These are phyloP conservation scores for Neofusicoccum cordaticola DNA, from an alignment of 2,329 filamentous ascomycete species.

Conservation along the genomic window DNA sequence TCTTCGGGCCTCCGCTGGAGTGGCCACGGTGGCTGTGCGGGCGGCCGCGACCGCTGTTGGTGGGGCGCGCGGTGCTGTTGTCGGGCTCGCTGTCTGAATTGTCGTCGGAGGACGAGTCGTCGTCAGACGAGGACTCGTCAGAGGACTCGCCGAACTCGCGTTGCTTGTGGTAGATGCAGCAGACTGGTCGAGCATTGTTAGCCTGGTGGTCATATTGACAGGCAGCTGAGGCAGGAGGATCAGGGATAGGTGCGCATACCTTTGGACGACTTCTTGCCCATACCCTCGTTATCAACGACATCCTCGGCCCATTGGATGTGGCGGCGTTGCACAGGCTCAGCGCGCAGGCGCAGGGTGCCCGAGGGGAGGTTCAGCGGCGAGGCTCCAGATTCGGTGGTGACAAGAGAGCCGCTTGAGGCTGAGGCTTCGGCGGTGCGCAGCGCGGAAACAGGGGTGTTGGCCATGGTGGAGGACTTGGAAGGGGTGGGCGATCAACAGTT, in stretches of 20 bases:
- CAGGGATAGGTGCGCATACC: constrained; percentile 51
- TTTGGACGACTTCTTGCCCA: constrained; percentile 93
- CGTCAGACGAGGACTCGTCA: constrained; percentile 73
- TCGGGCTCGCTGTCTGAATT: constrained; percentile 56
- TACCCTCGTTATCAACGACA: constrained; percentile 91
- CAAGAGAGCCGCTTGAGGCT: constrained; percentile 24
- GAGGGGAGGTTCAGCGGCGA: constrained; percentile 32
- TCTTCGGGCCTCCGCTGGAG: constrained; percentile 35
- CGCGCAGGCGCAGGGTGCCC: constrained; percentile 41
- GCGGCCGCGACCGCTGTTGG: constrained; percentile 27
- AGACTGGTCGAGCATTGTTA: constrained; percentile 60
- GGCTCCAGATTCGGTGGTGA: constrained; percentile 31
- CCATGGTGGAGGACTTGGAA: constrained; percentile 25
- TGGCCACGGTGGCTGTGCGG: constrained; percentile 24
- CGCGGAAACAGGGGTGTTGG: constrained; percentile 20
- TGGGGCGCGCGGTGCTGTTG: constrained; percentile 47
- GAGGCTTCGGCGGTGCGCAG: constrained; percentile 21
- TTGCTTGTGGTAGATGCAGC: constrained; percentile 95
- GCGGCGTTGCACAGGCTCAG: constrained; percentile 45
- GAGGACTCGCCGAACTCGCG: constrained; percentile 60
- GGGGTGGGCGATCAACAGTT: constrained; percentile 9
- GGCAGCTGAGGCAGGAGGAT: neutral
- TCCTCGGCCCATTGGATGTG: constrained; percentile 90
- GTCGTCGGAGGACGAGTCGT: constrained; percentile 56
- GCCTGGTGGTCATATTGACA: neutral